Evolutionary conservation across 306 rosid species (phyloP).

Genomic region (Vicia faba): DNA sequence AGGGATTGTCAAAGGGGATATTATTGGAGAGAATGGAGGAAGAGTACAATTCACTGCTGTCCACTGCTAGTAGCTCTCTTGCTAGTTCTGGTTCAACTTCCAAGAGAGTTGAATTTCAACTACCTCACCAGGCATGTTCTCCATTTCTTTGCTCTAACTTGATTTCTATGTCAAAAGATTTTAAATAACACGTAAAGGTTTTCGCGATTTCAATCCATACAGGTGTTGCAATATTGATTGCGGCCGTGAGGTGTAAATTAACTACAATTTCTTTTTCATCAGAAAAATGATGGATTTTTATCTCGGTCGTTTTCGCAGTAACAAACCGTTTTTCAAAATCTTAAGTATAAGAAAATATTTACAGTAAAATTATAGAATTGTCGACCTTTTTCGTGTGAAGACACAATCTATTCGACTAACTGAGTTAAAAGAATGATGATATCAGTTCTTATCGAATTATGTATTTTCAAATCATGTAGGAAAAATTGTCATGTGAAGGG

Average conservation of each 20-base stretch:
- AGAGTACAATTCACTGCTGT: conserved; percentile 78
- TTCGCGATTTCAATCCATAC: no score
- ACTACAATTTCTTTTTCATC: no score
- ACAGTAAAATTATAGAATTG: no score
- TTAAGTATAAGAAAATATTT: no score
- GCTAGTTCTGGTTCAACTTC: conserved; percentile 65
- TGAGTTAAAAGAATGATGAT: conserved; percentile 11
- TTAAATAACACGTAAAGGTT: no score
- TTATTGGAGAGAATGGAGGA: conserved; percentile 83
- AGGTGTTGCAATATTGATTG: no score
- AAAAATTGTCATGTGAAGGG: conserved; percentile 47
- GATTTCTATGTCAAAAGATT: background rate
- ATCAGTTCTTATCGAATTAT: conserved; percentile 14
- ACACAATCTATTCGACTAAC: conserved; percentile 10
- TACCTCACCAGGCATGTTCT: conserved; percentile 47
- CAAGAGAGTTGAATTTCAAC: conserved; percentile 52
- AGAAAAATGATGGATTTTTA: no score
- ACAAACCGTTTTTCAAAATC: no score
- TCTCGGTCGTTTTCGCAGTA: no score
- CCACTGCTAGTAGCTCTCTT: conserved; percentile 55
- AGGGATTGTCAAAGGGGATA: conserved; percentile 77
- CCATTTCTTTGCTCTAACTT: conserved; percentile 19
- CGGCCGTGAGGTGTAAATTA: no score
- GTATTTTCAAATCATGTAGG: conserved; percentile 43
- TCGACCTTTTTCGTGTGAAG: background rate